Base-by-base conservation (phyloP, 2,329 filamentous ascomycete species). In the Colletotrichum orbiculare region DNA sequence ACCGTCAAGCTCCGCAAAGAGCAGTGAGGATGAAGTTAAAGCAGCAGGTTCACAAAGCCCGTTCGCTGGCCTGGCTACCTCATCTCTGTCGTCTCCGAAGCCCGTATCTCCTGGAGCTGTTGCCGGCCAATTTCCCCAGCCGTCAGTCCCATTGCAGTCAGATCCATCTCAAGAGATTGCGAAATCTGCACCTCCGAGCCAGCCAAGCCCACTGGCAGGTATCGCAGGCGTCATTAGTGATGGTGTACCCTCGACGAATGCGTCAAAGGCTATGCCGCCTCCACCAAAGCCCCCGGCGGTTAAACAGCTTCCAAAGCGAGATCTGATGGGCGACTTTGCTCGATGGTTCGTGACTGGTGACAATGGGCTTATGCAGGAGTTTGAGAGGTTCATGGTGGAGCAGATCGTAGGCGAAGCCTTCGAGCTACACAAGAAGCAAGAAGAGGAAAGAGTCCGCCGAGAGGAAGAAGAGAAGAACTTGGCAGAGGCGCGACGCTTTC, bases 341-440 rank as follows among this genome's bases (percentile, higher is more conserved):
- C 79, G 77, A 34, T 89, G 86, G 86, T 83, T 83, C 58, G 83
- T 87, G 4, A 73, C 75, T 11, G 86, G 82, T 38, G 86, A 89
- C 60, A 73, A 76, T 13, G 86, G 86, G 0, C 71, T 88, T 8
- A 71, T 88, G 71, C 77, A 83, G 7, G 79, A 85, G 11, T 84
- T 88, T 46, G 73, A 82, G 58, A 74, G 79, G 11, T 78, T 78
- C 42, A 77, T 81, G 15, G 69, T 87, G 2, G 79, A 82, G 47
- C 75, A 82, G 15, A 69, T 87, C 3, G 73, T 87, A 8, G 73
- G 72, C 38, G 71, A 76, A 6, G 75, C 79, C 0, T 87, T 79
- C 69, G 71, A 77, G 1, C 73, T 77, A 9, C 83, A 78, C 56
- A 68, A 79, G 25, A 69, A 68, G 12, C 78, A 82, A 15, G 78